Evolutionary conservation across 2,329 filamentous ascomycete genomes (phyloP), one percentile per base, ranked within the genome.

Genomic region (Fusarium odoratissimum): DNA sequence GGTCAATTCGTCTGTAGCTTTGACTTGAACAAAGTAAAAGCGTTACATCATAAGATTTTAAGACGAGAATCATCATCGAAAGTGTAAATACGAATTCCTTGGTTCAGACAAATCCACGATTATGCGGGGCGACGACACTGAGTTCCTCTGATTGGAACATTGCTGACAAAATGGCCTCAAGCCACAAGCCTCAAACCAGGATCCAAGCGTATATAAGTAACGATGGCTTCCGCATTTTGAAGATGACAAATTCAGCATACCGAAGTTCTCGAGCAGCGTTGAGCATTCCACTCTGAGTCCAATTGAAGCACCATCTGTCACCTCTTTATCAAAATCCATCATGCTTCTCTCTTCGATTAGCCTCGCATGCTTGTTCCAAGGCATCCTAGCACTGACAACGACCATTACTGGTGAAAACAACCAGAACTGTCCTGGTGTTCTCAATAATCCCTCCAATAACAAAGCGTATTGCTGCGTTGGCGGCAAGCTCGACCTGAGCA

Each of bases 391-490:
- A 17, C 67, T 48, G 33, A 45, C 28, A 6, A 70, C 21, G 0
- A 23, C 46, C 5, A n/a, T 37, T 13, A 28, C 37, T 4, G 1
- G 17, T 6, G 25, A 41, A 25, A 41, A 52, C 14, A 41, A 25
- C 16, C 44, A 23, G 10, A 48, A 46, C 6, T 70, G 66, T 3
- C 67, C 67, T 2, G 67, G 67, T 1, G 55, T 70, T 11, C 55
- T 67, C 16, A 33, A 28, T 3, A 25, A 58, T 12, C 23, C 16
- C 12, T 23, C 42, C 1, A 19, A 54, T 7, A 19, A 17, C n/a
- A 35, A 52, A 8, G 23, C 19, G 0, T 66, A 70, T 17, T 70
- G 67, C n/a, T 70, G 67, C 41, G 23, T 71, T 8, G 67, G 67
- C 4, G 67, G 55, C 12, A 7, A 45, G 8, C 67, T 70, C 8